A percentile compares a stretch with the other conserved stretches of the same genome.
Evolutionary conservation across 768 basidiomycete genomes (phyloP).

Genomic region (Nidularia sp.): DNA sequence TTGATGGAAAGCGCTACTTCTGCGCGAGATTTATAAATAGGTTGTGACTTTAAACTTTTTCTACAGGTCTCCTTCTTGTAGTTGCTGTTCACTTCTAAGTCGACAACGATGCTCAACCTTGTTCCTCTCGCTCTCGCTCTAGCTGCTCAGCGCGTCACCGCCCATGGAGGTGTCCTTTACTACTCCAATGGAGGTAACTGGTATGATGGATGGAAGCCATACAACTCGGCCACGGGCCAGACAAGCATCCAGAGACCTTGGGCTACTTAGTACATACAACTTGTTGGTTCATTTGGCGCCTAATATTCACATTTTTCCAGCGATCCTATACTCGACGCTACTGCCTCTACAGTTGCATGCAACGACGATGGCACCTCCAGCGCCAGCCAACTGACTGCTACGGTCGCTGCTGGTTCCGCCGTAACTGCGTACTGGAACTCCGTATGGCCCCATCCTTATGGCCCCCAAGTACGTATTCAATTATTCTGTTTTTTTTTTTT

Average conservation of each 20-base stretch:
- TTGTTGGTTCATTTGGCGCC: not conserved
- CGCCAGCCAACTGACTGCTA: slow-evolving; percentile 37
- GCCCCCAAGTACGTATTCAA: slow-evolving; percentile 30
- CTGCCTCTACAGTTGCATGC: slow-evolving; percentile 35
- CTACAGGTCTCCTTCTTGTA: too few relatives aligned
- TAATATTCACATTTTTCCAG: slow-evolving; percentile 12
- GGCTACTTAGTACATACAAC: slow-evolving; percentile 32
- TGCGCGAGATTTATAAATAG: too few relatives aligned
- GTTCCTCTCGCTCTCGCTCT: slow-evolving; percentile 24
- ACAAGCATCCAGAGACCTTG: slow-evolving; percentile 39
- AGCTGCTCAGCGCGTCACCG: slow-evolving; percentile 22
- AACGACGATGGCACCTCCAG: slow-evolving; percentile 39
- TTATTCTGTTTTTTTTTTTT: not conserved
- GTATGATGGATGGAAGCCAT: slow-evolving; percentile 39
- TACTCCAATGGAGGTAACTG: slow-evolving; percentile 31
- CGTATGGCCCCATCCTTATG: slow-evolving; percentile 29
- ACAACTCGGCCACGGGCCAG: slow-evolving; percentile 37
- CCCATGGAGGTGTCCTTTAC: slow-evolving; percentile 42
- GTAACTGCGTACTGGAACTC: slow-evolving; percentile 43
- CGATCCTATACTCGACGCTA: slow-evolving; percentile 35
- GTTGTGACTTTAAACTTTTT: too few relatives aligned
- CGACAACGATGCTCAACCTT: slow-evolving; percentile 20
- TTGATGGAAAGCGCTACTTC: too few relatives aligned
- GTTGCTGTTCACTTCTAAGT: too few relatives aligned
- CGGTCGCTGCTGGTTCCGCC: slow-evolving; percentile 34